Evolutionary conservation across 2,329 filamentous ascomycete genomes (phyloP).

Genomic region (Beauveria asiatica): DNA sequence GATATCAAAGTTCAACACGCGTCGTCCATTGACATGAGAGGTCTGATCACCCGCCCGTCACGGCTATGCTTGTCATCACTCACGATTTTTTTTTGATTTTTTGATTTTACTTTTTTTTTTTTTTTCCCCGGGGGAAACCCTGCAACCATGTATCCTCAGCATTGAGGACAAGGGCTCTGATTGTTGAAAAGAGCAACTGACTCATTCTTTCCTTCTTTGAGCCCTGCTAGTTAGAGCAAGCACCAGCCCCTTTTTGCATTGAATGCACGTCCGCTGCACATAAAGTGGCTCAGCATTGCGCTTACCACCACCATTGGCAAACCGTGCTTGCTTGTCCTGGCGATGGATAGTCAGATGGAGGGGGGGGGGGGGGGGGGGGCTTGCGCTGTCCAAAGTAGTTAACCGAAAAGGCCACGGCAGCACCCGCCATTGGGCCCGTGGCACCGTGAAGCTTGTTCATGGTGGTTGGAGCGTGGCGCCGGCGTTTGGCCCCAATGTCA

Average conservation of each 20-base stretch:
- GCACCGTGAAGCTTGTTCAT: neutral
- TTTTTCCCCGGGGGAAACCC: neutral
- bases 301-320: neutral
- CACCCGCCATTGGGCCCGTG: no score
- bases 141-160: neutral
- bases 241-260: neutral
- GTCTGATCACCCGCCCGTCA: neutral
- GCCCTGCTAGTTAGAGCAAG: neutral
- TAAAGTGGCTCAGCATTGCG: neutral
- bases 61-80: neutral
- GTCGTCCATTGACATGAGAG: neutral
- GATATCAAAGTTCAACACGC: neutral
- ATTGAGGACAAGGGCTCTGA: no score
- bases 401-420: no score
- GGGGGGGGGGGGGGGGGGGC: neutral
- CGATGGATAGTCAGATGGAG: no score
- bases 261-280: conserved; percentile 4
- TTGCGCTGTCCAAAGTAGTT: neutral
- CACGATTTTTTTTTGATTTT: neutral
- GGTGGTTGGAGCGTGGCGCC: no score
- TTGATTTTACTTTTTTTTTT: no score
- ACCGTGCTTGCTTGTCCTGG: neutral
- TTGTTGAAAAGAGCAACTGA: neutral
- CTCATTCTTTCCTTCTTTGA: no score
- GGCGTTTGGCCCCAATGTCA: neutral